A percentile compares a stretch with the other conserved stretches of the same genome.
These are phyloP conservation scores for Seminavis robusta DNA, from an alignment of 108 stramenopile species.

Conservation along the genomic window DNA sequence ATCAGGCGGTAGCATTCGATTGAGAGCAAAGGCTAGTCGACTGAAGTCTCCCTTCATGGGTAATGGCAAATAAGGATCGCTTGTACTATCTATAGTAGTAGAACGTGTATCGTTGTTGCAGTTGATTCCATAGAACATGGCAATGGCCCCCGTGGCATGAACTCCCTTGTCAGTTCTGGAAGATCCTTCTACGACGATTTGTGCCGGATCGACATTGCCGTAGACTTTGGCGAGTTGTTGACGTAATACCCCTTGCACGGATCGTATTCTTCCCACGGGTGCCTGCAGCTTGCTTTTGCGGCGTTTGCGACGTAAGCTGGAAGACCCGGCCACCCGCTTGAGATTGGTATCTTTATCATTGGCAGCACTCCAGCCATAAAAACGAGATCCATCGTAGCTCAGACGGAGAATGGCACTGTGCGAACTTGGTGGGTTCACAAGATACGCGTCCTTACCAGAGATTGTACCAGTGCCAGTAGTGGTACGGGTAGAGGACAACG, in stretches of 20 bases:
- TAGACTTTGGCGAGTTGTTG: constrained; percentile 66
- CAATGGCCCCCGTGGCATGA: constrained; percentile 65
- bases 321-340: constrained; percentile 2
- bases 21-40: constrained; percentile 62
- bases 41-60: constrained; percentile 54
- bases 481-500: no score
- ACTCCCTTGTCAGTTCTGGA: constrained; percentile 84
- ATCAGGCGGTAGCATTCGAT: constrained; percentile 77
- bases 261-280: constrained; percentile 24
- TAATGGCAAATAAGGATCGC: constrained; percentile 54
- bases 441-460: no score
- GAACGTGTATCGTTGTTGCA: constrained; percentile 5
- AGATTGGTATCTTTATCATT: constrained; percentile 14
- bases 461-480: no score
- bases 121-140: constrained; percentile 62
- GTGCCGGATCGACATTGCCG: constrained; percentile 60
- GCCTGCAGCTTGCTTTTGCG: no score
- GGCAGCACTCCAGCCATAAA: constrained; percentile 72
- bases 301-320: constrained; percentile 17
- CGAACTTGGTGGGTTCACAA: no score
- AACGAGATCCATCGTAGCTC: constrained; percentile 70
- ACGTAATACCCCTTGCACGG: constrained; percentile 39
- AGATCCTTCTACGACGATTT: constrained; percentile 70
- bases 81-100: constrained; percentile 24
- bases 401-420: constrained; percentile 63